These are phyloP conservation scores for Camelina sativa DNA, from an alignment of 345 rosid genomes.

Conservation along the genomic window DNA sequence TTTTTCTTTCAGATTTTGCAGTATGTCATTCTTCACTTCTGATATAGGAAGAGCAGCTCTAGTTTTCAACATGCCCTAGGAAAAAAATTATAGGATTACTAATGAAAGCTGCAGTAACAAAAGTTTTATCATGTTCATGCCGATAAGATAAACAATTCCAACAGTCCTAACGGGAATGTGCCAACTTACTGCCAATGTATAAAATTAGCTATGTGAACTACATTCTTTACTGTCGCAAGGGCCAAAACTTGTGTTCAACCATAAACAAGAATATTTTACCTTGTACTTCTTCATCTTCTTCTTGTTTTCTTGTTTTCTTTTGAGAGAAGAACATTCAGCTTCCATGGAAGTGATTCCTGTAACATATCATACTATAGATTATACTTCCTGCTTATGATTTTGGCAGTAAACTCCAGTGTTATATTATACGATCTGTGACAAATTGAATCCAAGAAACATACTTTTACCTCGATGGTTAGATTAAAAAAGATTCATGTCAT, in stretches of 20 bases:
- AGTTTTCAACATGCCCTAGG: conserved; percentile 67
- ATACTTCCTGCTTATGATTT: conserved; percentile 13
- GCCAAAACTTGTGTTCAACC: neutral
- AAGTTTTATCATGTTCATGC: too few relatives aligned
- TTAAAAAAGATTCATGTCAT: conserved; percentile 41
- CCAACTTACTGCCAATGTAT: conserved; percentile 1
- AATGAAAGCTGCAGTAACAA: conserved; percentile 4
- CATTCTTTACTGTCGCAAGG: neutral
- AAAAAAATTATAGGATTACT: conserved; percentile 30
- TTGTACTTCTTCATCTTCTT: conserved; percentile 62
- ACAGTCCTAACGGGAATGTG: too few relatives aligned
- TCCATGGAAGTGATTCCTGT: conserved; percentile 52
- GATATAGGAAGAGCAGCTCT: conserved; percentile 82
- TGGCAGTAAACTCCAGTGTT: conserved; percentile 8
- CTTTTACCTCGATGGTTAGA: conserved; percentile 50
- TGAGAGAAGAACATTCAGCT: conserved; percentile 62
- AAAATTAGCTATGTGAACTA: conserved; percentile 15
- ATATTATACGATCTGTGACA: conserved; percentile 5
- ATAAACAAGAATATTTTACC: conserved; percentile 52
- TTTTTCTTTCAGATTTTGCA: conserved; percentile 69
- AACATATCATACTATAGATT: conserved; percentile 22
- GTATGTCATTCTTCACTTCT: conserved; percentile 66
- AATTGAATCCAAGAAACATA: conserved; percentile 40
- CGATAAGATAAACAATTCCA: too few relatives aligned
- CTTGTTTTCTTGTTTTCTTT: conserved; percentile 62